phyloP scores from a whole-genome alignment of 2,329 filamentous ascomycete genomes.

The Aquanectria penicillioides region DNA sequence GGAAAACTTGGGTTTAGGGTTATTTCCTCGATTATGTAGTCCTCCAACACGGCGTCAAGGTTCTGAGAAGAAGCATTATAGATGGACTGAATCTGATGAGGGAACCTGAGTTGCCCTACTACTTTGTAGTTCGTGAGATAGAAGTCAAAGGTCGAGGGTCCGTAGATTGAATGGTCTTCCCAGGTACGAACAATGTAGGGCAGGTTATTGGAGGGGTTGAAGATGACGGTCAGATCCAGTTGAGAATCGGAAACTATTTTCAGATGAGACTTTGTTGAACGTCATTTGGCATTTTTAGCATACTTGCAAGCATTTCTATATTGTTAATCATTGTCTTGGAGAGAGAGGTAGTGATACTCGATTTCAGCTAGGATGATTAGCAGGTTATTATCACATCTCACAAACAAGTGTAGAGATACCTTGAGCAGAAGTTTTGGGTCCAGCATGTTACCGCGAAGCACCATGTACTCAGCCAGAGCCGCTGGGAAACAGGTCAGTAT shows the following conservation, averaged over 20 bases:
- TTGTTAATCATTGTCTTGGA: slow-evolving; percentile 5
- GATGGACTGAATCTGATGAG: slow-evolving; percentile 18
- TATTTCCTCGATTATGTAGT: slow-evolving; percentile 21
- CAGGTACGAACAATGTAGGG: slow-evolving; percentile 21
- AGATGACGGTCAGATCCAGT: background rate
- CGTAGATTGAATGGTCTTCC: slow-evolving; percentile 23
- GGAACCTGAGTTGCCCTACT: slow-evolving; percentile 13
- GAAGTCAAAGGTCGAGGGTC: background rate
- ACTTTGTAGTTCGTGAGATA: slow-evolving; percentile 26
- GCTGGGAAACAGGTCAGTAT: background rate
- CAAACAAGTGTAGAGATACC: background rate
- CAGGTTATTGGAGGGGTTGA: slow-evolving; percentile 4
- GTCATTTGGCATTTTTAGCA: accelerated
- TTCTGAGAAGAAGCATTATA: slow-evolving; percentile 17
- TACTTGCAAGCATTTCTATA: slow-evolving; percentile 14
- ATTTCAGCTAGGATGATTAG: background rate
- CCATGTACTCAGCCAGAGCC: background rate
- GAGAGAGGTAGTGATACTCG: background rate
- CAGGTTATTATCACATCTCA: background rate
- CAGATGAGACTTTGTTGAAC: background rate
- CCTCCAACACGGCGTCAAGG: slow-evolving; percentile 18
- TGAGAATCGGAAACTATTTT: slow-evolving; percentile 2
- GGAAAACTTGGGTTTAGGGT: background rate
- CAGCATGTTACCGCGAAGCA: slow-evolving; percentile 19
- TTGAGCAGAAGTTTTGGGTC: slow-evolving; percentile 15